A percentile compares a stretch with the other conserved stretches of the same genome.
These are phyloP conservation scores for Volvox africanus DNA, from an alignment of 139 green algal genomes.

Conservation along the genomic window DNA sequence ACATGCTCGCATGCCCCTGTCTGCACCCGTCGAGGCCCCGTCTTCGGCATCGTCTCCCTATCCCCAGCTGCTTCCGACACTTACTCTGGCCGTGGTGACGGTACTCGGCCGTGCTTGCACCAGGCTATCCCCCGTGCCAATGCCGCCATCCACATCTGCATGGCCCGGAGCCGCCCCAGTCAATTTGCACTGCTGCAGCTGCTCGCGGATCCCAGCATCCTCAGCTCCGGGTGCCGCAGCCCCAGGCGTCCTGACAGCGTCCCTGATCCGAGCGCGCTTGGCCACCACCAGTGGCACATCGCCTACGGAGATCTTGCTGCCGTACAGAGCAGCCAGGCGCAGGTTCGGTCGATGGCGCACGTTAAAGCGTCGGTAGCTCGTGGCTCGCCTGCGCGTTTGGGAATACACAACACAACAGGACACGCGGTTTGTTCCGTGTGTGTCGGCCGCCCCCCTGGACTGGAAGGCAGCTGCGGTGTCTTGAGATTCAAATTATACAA, in stretches of 20 bases:
- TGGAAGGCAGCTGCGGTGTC: not conserved
- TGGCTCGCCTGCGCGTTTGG: constrained; percentile 45
- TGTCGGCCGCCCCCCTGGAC: not conserved
- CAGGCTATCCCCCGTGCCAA: too few species aligned
- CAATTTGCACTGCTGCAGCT: not conserved
- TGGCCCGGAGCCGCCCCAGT: too few species aligned
- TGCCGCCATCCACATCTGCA: too few species aligned
- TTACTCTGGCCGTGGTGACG: too few species aligned
- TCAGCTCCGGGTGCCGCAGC: not conserved
- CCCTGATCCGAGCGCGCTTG: too few species aligned
- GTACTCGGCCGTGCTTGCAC: too few species aligned
- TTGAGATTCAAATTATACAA: not conserved
- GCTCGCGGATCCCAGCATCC: not conserved
- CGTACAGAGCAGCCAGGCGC: constrained; percentile 33
- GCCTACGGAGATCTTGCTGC: not conserved
- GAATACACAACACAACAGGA: not conserved
- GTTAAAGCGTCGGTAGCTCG: constrained; percentile 41
- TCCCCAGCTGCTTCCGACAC: too few species aligned
- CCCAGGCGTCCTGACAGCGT: not conserved
- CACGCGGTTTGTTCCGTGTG: not conserved
- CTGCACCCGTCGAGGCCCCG: too few species aligned
- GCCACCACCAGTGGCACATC: too few species aligned
- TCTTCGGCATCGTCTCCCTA: too few species aligned
- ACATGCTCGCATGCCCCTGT: too few species aligned
- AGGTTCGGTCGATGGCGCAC: constrained; percentile 38